Percentiles rank a stretch among this genome's conserved stretches.
Conservation (phyloP, 129 eudicot genomes). For the Sambucus nigra region DNA sequence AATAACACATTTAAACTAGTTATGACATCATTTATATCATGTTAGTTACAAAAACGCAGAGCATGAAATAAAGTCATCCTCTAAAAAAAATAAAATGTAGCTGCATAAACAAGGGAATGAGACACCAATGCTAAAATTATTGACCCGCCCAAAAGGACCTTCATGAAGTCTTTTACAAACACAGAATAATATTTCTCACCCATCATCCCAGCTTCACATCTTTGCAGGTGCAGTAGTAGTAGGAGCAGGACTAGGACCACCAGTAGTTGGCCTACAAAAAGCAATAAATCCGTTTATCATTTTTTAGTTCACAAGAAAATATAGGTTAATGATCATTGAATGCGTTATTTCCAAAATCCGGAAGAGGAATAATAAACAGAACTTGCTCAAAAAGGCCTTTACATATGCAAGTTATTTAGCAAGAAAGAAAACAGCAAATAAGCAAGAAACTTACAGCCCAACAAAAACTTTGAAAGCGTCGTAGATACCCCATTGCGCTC, state of each 20-base stretch:
- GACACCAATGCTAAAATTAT: background rate
- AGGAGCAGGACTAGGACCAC: conserved; percentile 44
- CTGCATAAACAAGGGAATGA: background rate
- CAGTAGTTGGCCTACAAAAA: conserved; percentile 56
- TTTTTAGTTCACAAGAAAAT: background rate
- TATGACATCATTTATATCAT: no score
- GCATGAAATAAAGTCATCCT: background rate
- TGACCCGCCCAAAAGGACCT: conserved; percentile 16
- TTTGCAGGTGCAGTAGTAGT: conserved; percentile 14
- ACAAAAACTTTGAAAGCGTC: conserved; percentile 83
- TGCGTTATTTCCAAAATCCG: background rate
- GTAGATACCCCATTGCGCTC: conserved; percentile 96
- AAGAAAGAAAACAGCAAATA: background rate
- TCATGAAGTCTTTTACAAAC: background rate
- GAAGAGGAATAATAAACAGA: background rate
- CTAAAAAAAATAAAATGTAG: background rate
- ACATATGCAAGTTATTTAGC: background rate
- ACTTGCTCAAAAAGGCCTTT: background rate
- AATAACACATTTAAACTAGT: no score
- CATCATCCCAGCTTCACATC: background rate
- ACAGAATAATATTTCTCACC: conserved; percentile 12
- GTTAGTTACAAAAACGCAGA: background rate
- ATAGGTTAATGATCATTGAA: background rate
- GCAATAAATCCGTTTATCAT: background rate
- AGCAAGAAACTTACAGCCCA: conserved; percentile 56